Evolutionary conservation across 805 yeast genomes (phyloP).

Genomic region (Candida xiaguanensis): DNA sequence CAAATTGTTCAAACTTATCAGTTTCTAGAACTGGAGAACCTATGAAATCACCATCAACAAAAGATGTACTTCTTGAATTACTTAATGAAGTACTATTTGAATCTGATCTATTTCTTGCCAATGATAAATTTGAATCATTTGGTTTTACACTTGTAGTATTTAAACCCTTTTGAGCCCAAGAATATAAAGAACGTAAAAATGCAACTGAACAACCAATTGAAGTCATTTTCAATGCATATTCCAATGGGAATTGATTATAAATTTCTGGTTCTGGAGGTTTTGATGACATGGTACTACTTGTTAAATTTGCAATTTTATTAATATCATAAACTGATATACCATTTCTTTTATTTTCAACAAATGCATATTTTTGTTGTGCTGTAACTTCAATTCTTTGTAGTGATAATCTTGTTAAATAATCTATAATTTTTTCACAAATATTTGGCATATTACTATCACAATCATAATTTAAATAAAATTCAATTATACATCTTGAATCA

Average conservation of each 20-base stretch:
- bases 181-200: constrained; percentile 71
- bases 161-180: constrained; percentile 76
- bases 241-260: constrained; percentile 61
- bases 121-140: constrained; percentile 12
- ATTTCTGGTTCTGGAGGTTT: constrained; percentile 55
- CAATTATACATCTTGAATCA: constrained; percentile 88
- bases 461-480: constrained; percentile 91
- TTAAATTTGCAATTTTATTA: constrained; percentile 69
- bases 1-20: constrained; percentile 84
- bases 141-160: constrained; percentile 3
- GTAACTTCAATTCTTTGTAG: constrained; percentile 70
- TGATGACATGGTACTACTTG: constrained; percentile 61
- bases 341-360: constrained; percentile 36
- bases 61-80: constrained; percentile 25
- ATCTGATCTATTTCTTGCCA: constrained; percentile 25
- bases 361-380: constrained; percentile 56
- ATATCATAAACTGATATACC: constrained; percentile 73
- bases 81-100: constrained; percentile 23
- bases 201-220: constrained; percentile 80
- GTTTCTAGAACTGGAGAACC: constrained; percentile 24
- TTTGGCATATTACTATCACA: constrained; percentile 83
- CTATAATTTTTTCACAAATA: constrained; percentile 77
- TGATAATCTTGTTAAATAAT: constrained; percentile 70
- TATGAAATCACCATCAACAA: constrained; percentile 11
- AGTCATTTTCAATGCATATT: constrained; percentile 78